Base-by-base conservation (phyloP, 148 eudicot genomes). In the Cornus florida region DNA sequence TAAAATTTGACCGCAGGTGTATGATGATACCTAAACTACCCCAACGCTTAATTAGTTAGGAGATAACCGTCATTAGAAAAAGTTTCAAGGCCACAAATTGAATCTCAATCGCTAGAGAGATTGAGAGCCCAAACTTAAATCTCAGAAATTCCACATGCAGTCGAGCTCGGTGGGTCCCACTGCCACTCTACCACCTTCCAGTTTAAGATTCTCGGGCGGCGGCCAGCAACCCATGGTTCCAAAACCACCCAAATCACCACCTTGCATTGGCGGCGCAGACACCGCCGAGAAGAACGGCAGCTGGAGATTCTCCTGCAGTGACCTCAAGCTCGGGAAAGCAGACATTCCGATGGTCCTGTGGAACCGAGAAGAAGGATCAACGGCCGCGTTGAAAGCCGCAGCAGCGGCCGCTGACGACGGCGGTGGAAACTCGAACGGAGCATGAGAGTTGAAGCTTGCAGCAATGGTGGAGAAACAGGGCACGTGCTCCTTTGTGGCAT, bases 381-480 rank as follows among this genome's bases (percentile, higher is more conserved):
- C 22, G 7, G n/a, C 11, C 8, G 38, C 10, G n/a, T 8, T 31
- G 23, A 69, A 60, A 13, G 71, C 48, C 48, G 10, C 48, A 5
- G 48, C 7, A 43, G 75, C 13, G 76, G 79, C 2, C 28, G 28
- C 28, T 28, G 48, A 74, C 22, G 77, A 75, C n/a, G 79, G 78
- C 10, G 72, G 78, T 8, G 83, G 69, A 24, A 80, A 70, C 22
- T 81, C 82, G 56, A 74, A 82, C 39, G 82, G 74, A 60, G 79
- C 48, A 5, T 70, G 69, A 78, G 69, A n/a, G 31, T 77, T 78
- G 82, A 57, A 76, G 82, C 60, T 75, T 39, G 69, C 62, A 39
- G 73, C 69, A 48, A 72, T 24, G 53, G 76, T 92, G 97, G 97
- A 92, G 97, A 92, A 92, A 90, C 97, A 92, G 97, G 97, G 87